These are phyloP conservation scores for Penicillium lagena DNA, from an alignment of 495 filamentous ascomycete genomes.

Conservation along the genomic window DNA sequence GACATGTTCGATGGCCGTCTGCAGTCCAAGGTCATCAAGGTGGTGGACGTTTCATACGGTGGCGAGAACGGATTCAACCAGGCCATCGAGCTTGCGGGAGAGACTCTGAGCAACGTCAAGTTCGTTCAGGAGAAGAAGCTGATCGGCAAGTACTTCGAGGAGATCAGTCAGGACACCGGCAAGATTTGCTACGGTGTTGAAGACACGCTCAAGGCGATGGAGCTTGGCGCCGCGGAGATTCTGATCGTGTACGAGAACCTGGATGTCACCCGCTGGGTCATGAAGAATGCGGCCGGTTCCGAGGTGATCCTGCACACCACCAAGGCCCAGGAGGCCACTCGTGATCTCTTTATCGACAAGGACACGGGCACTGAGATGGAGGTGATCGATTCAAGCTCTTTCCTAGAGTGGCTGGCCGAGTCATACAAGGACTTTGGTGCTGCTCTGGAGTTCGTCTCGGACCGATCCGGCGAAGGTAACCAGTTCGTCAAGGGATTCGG, in stretches of 20 bases:
- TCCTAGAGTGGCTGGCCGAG: slow-evolving; percentile 98
- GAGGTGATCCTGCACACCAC: slow-evolving; percentile 79
- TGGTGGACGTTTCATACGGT: slow-evolving; percentile 97
- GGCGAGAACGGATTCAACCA: slow-evolving; percentile 99
- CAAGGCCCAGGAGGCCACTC: slow-evolving; percentile 75
- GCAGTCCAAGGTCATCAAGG: slow-evolving; percentile 93
- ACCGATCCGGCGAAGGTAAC: slow-evolving; percentile 94
- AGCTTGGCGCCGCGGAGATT: slow-evolving; percentile 88
- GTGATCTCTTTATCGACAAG: slow-evolving; percentile 86
- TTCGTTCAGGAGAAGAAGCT: slow-evolving; percentile 99
- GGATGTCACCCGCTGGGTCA: slow-evolving; percentile 82
- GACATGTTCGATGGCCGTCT: slow-evolving; percentile 94
- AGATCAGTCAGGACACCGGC: slow-evolving; percentile 94
- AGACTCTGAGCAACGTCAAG: slow-evolving; percentile 98
- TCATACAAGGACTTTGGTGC: slow-evolving; percentile 97
- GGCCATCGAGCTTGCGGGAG: slow-evolving; percentile 88
- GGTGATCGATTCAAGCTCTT: slow-evolving; percentile 71
- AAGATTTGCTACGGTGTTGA: slow-evolving; percentile 97
- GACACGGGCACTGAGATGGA: slow-evolving; percentile 97
- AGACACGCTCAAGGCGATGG: slow-evolving; percentile 95
- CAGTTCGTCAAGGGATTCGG: slow-evolving; percentile 99
- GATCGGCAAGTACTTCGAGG: slow-evolving; percentile 96
- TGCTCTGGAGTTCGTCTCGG: slow-evolving; percentile 94
- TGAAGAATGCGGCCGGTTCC: slow-evolving; percentile 67
- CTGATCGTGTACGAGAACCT: slow-evolving; percentile 98